Conservation (phyloP, 2,329 filamentous ascomycete species). For the Camillea tinctor region DNA sequence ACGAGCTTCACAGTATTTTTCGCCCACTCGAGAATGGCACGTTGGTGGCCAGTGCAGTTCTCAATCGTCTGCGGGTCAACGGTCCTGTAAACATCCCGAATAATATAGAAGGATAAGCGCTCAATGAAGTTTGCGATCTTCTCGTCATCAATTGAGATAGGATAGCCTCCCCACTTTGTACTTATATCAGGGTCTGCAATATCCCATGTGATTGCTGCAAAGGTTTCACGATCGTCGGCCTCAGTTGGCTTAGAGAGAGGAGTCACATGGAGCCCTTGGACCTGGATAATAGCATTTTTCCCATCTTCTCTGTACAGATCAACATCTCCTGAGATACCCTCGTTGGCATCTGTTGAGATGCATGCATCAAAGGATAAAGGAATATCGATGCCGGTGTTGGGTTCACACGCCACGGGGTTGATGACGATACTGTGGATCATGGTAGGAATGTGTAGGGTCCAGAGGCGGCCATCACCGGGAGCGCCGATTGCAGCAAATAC, state of each 20-base stretch:
- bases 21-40: slow-evolving; percentile 21
- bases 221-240: slow-evolving; percentile 16
- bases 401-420: not conserved
- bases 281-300: slow-evolving; percentile 5
- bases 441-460: slow-evolving; percentile 18
- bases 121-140: slow-evolving; percentile 15
- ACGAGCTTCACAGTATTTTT: slow-evolving; percentile 4
- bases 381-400: not conserved
- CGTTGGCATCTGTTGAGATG: not conserved
- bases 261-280: slow-evolving; percentile 13
- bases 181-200: slow-evolving; percentile 9
- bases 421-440: slow-evolving; percentile 8
- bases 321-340: slow-evolving; percentile 5
- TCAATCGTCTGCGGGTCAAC: slow-evolving; percentile 6
- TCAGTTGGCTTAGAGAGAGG: slow-evolving; percentile 9
- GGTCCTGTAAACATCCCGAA: slow-evolving; percentile 14
- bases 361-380: slow-evolving; percentile 20
- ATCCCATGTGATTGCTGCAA: slow-evolving; percentile 15
- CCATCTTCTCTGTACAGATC: slow-evolving; percentile 4
- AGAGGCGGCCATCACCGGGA: slow-evolving; percentile 17
- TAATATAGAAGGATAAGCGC: slow-evolving; percentile 23
- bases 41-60: slow-evolving; percentile 15
- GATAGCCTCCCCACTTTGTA: not conserved
- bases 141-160: slow-evolving; percentile 7
- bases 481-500: slow-evolving; percentile 13